Base-by-base conservation (phyloP, 2,329 filamentous ascomycete species). In the Monilinia polystroma region DNA sequence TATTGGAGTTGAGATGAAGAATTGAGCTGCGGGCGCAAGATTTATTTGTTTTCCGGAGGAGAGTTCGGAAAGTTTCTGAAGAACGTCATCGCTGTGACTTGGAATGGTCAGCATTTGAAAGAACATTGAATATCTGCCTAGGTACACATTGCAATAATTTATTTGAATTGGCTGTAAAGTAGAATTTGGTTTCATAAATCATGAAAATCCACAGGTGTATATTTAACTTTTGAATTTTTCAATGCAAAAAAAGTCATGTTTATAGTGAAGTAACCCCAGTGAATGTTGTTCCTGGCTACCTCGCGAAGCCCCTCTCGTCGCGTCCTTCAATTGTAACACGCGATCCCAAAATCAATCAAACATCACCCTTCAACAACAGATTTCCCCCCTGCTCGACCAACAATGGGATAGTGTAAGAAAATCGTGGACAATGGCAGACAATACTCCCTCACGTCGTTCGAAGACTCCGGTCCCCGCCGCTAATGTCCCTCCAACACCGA, bases 401-500 rank as follows among this genome's bases (percentile, higher is more conserved):
- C 12, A 45, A 66, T 66, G 64, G 55, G 47, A 62, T 66, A 66
- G 45, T 14, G 10, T 14, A 32, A 51, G 55, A 23, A 35, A 8
- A 8, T 18, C 14, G 14, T 14, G 26, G 64, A 18, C 20, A 66
- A 66, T 66, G 64, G 55, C 55, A 62, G 56, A 66, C 26, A 51
- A 62, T 16, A 62, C 64, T 32, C 64, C 64, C 20, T 62, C 64
- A 14, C 64, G 64, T 35, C 64, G 64, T 32, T 66, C 56, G 26
- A 66, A 66, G 6, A 55, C 58, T 38, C 58, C 64, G 32, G 32
- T 63, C 26, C 64, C 32, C 8, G 12, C 64, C 11, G 41, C 81
- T 70, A 76, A 76, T 73, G 77, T 77, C 71, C 78, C 78, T 47
- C 79, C 78, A 67, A 79, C 77, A 66, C 78, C 77, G 58, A 75